Base-by-base conservation (phyloP, 495 filamentous ascomycete genomes). In the Penicillium canescens region DNA sequence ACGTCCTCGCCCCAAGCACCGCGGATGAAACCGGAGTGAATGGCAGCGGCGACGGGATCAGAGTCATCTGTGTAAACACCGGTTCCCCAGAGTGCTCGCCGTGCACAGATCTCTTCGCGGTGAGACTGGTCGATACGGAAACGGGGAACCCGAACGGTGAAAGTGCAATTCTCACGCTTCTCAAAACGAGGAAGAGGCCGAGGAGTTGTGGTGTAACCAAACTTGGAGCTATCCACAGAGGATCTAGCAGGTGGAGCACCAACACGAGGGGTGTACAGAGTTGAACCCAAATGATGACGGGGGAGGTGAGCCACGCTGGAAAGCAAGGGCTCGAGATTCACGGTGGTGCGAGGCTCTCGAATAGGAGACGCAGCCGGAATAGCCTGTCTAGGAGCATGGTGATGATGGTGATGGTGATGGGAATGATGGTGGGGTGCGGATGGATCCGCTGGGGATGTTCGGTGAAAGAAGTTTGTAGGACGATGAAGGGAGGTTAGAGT, bases 21-120 rank as follows among this genome's bases (percentile, higher is more conserved):
- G 9, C 88, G 84, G 52, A 98, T 87, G 82, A 88, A 97, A 8
- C 95, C 95, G 12, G 86, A 83, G 68, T 98, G 94, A 51, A 98
- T 94, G 50, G 93, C 91, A 3, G 92, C 92, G 0, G 92, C 95
- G 43, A 98, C 80, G 5, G 91, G 82, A 65, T 98, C 95, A 0
- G 91, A 96, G 72, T 98, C 95, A 59, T 98, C 95, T 0, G 92
- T 96, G 67, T 98, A 98, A 6, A 98, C 78, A 16, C 92, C 90
- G 0, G 91, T 92, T 9, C 94, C 94, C 92, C 92, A 98, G 3
- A 98, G 69, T 2, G 88, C 86, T 39, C 88, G 82, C 12, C 86
- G 79, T 6, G 80, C 70, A 18, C 89, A 92, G 57, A 98, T 91
- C 59, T 94, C 90, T 65, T 91, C 87, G 7, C 92, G 83, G 33